These are phyloP conservation scores for Gossypium anomalum DNA, from an alignment of 345 rosid species.

Conservation along the genomic window DNA sequence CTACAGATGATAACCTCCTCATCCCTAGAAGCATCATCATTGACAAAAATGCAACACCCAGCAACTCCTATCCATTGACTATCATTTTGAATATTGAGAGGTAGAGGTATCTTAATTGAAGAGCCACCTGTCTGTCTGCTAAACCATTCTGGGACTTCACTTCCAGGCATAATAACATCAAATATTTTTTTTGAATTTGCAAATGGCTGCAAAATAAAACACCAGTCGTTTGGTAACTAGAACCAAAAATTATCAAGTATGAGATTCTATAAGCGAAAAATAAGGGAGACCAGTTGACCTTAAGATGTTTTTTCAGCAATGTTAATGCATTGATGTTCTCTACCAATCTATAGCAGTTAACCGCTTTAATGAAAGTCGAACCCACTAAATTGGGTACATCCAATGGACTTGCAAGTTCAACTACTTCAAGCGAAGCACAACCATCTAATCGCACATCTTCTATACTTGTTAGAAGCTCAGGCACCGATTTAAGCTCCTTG, in stretches of 20 bases:
- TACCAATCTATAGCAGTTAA: no score
- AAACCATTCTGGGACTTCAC: not conserved
- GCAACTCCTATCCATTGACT: not conserved
- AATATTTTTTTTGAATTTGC: no score
- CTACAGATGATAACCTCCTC: no score
- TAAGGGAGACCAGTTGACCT: no score
- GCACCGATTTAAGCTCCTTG: conserved; percentile 28
- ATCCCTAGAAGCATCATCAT: not conserved
- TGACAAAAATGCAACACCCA: not conserved
- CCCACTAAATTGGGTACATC: no score
- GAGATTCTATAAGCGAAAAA: not conserved
- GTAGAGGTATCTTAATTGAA: not conserved
- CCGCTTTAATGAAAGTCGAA: no score
- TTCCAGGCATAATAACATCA: not conserved
- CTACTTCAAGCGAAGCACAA: conserved; percentile 19
- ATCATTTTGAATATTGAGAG: no score
- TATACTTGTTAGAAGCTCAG: conserved; percentile 25
- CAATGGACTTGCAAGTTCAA: not conserved
- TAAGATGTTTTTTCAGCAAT: no score
- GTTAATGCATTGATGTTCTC: no score
- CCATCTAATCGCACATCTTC: conserved; percentile 7
- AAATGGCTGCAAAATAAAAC: not conserved
- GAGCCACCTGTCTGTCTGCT: not conserved
- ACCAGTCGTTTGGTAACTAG: not conserved
- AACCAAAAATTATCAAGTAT: not conserved